Percentiles rank a stretch among this genome's conserved stretches.
phyloP scores from a whole-genome alignment of 768 basidiomycete species.

The Suillus decipiens region DNA sequence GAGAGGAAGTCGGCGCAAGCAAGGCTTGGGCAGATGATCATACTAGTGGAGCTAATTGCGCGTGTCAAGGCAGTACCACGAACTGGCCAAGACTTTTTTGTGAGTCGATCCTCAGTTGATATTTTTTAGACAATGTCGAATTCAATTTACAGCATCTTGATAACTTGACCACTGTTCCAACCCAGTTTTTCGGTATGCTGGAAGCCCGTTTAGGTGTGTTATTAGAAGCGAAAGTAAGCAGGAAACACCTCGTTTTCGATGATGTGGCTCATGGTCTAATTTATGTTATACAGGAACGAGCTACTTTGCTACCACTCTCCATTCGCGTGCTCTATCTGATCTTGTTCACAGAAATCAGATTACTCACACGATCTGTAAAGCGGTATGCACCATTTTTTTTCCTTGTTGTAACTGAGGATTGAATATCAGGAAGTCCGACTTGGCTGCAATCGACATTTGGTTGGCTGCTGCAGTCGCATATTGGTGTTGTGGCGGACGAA shows the following conservation, averaged over 20 bases:
- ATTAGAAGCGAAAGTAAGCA: conserved; percentile 56
- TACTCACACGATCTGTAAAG: conserved; percentile 64
- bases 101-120: conserved; percentile 21
- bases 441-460: conserved; percentile 30
- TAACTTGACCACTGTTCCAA: not conserved
- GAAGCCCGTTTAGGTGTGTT: conserved; percentile 58
- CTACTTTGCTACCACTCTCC: conserved; percentile 48
- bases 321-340: conserved; percentile 61
- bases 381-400: conserved; percentile 41
- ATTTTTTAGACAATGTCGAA: not conserved
- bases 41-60: conserved; percentile 63
- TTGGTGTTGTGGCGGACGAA: conserved; percentile 25
- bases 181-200: conserved; percentile 49
- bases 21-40: conserved; percentile 61
- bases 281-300: conserved; percentile 50
- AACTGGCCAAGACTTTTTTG: conserved; percentile 41
- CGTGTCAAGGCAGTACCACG: conserved; percentile 47
- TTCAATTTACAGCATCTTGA: conserved; percentile 4
- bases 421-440: conserved; percentile 35
- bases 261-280: conserved; percentile 3
- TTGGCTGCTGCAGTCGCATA: conserved; percentile 32
- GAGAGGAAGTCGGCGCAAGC: conserved; percentile 44
- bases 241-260: not conserved
- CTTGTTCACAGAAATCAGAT: conserved; percentile 64
- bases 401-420: conserved; percentile 5